phyloP scores from a whole-genome alignment of 257 asterid species.

The Gardenia jasminoides region DNA sequence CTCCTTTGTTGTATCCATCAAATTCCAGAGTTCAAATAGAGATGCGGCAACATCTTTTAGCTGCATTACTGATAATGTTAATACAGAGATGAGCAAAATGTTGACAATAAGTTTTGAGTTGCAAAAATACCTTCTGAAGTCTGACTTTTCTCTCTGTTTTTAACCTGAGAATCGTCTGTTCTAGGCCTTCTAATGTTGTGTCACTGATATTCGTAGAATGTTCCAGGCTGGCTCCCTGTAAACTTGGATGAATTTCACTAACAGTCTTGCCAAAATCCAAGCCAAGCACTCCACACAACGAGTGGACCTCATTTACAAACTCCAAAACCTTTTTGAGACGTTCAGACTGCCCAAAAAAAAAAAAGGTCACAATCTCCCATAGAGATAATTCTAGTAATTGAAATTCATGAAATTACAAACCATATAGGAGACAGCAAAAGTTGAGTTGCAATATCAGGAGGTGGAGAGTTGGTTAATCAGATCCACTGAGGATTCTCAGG shows the following conservation, averaged over 20 bases:
- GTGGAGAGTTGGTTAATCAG: too few species aligned
- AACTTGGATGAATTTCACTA: conserved; percentile 81
- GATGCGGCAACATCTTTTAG: conserved; percentile 71
- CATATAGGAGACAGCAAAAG: neutral
- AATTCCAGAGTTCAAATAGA: conserved; percentile 79
- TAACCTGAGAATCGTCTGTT: conserved; percentile 59
- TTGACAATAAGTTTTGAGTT: conserved; percentile 10
- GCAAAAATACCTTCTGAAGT: conserved; percentile 65
- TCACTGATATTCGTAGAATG: conserved; percentile 78
- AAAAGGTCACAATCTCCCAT: neutral
- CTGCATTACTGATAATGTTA: conserved; percentile 47
- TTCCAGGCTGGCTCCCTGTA: conserved; percentile 58
- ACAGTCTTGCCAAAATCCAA: conserved; percentile 80
- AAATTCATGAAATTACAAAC: neutral
- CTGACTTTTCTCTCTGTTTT: conserved; percentile 75
- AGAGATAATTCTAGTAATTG: neutral
- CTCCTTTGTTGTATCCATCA: conserved; percentile 71
- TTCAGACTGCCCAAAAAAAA: conserved; percentile 59
- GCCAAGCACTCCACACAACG: conserved; percentile 67
- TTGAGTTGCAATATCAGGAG: neutral
- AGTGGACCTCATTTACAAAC: conserved; percentile 81
- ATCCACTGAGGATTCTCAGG: neutral
- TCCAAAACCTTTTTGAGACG: conserved; percentile 77
- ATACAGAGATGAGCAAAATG: conserved; percentile 14
- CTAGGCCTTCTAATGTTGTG: conserved; percentile 71